These are phyloP conservation scores for Piper longum DNA, from an alignment of 164 flowering plant species.

Conservation along the genomic window DNA sequence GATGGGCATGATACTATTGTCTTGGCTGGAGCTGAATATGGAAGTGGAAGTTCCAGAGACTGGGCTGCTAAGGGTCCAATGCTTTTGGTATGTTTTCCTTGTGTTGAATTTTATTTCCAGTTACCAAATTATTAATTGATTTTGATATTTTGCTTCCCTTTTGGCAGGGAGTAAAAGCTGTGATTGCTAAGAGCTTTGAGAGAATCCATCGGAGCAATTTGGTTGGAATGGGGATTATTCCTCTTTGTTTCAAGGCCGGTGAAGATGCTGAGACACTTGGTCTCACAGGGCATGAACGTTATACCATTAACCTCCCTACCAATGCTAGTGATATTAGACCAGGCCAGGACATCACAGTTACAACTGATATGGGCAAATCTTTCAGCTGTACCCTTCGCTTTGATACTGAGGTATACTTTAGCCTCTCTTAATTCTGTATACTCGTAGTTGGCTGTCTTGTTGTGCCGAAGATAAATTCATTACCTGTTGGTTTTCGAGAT, in stretches of 20 bases:
- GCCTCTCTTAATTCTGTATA: not conserved
- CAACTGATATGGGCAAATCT: conserved; percentile 26
- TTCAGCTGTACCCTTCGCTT: conserved; percentile 31
- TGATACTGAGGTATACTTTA: conserved; percentile 25
- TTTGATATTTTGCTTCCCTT: not conserved
- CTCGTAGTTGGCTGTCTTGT: not conserved
- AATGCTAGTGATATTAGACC: conserved; percentile 25
- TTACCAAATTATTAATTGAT: not conserved
- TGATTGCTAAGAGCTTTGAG: conserved; percentile 35
- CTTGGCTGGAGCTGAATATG: conserved; percentile 72
- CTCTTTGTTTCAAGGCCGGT: conserved; percentile 32
- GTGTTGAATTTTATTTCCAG: not conserved
- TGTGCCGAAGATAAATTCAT: not conserved
- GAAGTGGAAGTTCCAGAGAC: conserved; percentile 80
- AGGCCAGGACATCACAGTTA: conserved; percentile 30
- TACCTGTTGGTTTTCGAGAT: not conserved
- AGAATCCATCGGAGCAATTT: conserved; percentile 34
- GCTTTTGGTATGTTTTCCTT: conserved; percentile 32
- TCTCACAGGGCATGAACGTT: conserved; percentile 28
- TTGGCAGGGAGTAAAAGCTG: conserved; percentile 34
- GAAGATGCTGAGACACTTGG: conserved; percentile 35
- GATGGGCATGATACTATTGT: conserved; percentile 47
- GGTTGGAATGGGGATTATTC: conserved; percentile 35
- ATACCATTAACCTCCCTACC: conserved; percentile 23
- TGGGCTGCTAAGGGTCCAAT: conserved; percentile 87